phyloP scores from a whole-genome alignment of 2,329 filamentous ascomycete genomes.

The Geosmithia morbida region DNA sequence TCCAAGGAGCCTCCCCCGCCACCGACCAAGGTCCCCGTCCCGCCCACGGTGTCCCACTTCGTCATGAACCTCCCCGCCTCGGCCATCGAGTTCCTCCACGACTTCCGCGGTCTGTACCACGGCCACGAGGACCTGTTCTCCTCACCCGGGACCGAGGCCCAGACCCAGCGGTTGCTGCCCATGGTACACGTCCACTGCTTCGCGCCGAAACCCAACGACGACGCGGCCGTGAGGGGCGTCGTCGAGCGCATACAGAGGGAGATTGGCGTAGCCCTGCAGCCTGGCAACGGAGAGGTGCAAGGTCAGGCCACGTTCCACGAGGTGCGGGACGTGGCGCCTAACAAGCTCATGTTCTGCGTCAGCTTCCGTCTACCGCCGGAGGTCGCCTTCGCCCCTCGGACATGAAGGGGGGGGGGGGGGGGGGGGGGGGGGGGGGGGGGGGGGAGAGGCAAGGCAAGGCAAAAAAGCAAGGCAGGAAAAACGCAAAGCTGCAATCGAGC shows the following conservation, averaged over 20 bases:
- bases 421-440: no score
- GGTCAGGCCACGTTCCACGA: constrained; percentile 44
- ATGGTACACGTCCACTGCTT: constrained; percentile 94
- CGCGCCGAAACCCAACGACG: constrained; percentile 65
- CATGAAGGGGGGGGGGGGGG: background rate
- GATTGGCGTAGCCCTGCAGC: constrained; percentile 23
- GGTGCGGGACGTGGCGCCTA: constrained; percentile 79
- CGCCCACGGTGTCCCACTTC: constrained; percentile 75
- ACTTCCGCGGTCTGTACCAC: constrained; percentile 59
- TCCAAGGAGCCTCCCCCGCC: constrained; percentile 15
- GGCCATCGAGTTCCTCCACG: constrained; percentile 67
- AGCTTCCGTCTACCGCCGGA: constrained; percentile 73
- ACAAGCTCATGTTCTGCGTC: constrained; percentile 94
- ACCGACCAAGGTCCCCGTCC: constrained; percentile 36
- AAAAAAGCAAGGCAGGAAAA: no score
- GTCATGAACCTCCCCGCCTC: constrained; percentile 95
- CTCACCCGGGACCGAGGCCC: constrained; percentile 46
- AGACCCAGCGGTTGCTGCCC: constrained; percentile 38
- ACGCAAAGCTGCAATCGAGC: no score
- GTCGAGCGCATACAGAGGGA: constrained; percentile 23
- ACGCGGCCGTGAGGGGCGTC: constrained; percentile 42
- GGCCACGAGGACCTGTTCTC: constrained; percentile 41
- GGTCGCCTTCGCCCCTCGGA: constrained; percentile 56
- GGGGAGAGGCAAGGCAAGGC: no score
- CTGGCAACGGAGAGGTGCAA: constrained; percentile 29